Evolutionary conservation across 2,329 filamentous ascomycete genomes (phyloP), one percentile per base, ranked within the genome.

Genomic region (Epicoccum nigrum): DNA sequence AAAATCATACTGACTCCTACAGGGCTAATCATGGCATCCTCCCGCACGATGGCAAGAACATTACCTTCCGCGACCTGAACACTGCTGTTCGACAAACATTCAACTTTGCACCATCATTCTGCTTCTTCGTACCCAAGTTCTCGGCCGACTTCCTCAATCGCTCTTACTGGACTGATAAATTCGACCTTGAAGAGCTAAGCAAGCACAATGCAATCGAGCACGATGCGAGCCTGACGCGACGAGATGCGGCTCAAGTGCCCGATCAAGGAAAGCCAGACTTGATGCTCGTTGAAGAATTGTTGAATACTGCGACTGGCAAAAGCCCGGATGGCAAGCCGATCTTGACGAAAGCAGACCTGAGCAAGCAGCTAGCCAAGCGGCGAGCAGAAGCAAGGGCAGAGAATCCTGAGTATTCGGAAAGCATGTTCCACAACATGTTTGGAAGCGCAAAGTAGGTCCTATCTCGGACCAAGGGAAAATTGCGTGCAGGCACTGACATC

Each of bases 211-310:
- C 60, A 4, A 63, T 74, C 25, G 71, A 73, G 47, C 70, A 73
- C 48, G 71, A 74, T 51, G 68, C 64, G 35, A 69, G 65, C 15
- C 54, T 73, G 11, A 65, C 65, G 3, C 58, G 71, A 11, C 35
- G 39, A 20, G 62, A 66, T 64, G 67, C 56, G 4, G 72, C 73
- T 7, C 54, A 73, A 4, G 67, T 68, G 9, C 62, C 67, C 7
- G 71, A 75, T 44, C 73, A 76, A 39, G 64, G 67, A 4, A 71
- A 71, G 48, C 73, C 73, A 4, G 73, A 76, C 54, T 50, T 70
- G 19, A 54, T 64, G 34, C 67, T 76, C 7, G 73, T 76, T 4
- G 46, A 71, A 4, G 60, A 70, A 11, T 47, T 75, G 12, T 51
- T 76, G 45, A 58, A 64, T 19, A 63, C 68, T 35, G 74, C 74